Evolutionary conservation across 2,329 filamentous ascomycete species (phyloP).

Genomic region (Pyricularia sp.): DNA sequence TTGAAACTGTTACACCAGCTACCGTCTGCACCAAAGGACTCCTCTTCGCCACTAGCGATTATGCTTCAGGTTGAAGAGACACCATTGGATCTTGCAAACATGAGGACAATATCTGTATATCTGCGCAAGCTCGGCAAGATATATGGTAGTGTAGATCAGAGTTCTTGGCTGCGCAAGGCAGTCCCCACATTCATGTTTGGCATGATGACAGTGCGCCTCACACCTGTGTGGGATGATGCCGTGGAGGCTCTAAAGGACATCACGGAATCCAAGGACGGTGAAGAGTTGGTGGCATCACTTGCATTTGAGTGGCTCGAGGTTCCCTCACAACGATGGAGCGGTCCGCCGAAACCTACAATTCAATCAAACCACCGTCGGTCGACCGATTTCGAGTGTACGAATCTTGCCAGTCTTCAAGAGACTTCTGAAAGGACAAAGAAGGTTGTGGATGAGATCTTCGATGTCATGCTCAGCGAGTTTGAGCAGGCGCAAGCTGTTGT

Average conservation of each 20-base stretch:
- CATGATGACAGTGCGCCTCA: constrained; percentile 74
- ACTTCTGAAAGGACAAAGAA: constrained; percentile 41
- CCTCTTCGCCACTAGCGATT: constrained; percentile 39
- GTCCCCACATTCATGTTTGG: constrained; percentile 83
- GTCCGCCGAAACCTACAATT: constrained; percentile 16
- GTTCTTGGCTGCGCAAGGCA: constrained; percentile 59
- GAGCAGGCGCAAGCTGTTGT: constrained; percentile 51
- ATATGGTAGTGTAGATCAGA: constrained; percentile 50
- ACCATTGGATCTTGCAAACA: constrained; percentile 65
- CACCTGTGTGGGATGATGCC: constrained; percentile 81
- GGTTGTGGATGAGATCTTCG: constrained; percentile 40
- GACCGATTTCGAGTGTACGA: constrained; percentile 80
- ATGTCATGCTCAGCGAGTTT: constrained; percentile 54
- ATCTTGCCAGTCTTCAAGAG: constrained; percentile 51
- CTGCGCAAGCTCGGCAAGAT: constrained; percentile 64
- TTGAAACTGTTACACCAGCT: constrained; percentile 62
- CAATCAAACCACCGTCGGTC: constrained; percentile 27
- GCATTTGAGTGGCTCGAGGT: constrained; percentile 70
- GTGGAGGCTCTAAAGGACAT: constrained; percentile 68
- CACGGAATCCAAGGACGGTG: constrained; percentile 58
- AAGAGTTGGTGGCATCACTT: constrained; percentile 61
- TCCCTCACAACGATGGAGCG: constrained; percentile 44
- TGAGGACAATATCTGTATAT: constrained; percentile 73
- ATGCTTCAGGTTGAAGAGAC: constrained; percentile 77
- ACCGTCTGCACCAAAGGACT: constrained; percentile 36